Percentiles rank a stretch among this genome's conserved stretches.
phyloP scores from a whole-genome alignment of 441 rosid species.

The Isatis lusitanica region DNA sequence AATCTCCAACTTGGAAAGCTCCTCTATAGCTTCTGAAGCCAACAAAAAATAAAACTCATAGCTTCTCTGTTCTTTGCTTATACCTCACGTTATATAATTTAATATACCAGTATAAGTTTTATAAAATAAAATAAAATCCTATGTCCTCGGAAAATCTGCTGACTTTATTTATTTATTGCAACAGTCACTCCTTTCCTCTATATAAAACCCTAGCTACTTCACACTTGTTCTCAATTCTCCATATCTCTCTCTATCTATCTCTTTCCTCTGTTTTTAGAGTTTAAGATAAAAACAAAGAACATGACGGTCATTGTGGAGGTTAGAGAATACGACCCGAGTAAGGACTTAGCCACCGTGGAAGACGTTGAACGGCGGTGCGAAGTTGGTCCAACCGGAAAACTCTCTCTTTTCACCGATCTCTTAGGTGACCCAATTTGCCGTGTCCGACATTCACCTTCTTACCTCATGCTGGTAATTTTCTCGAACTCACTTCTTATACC shows the following conservation, averaged over 20 bases:
- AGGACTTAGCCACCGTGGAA: slow-evolving; percentile 60
- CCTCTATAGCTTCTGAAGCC: not conserved
- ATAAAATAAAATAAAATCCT: slow-evolving; percentile 9
- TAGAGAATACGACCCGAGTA: slow-evolving; percentile 66
- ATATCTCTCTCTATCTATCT: slow-evolving; percentile 36
- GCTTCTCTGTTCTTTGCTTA: slow-evolving; percentile 26
- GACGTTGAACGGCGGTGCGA: slow-evolving; percentile 82
- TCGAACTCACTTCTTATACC: not conserved
- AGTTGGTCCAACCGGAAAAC: slow-evolving; percentile 86
- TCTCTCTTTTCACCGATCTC: slow-evolving; percentile 92
- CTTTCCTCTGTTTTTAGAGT: not conserved
- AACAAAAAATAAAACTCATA: slow-evolving; percentile 12
- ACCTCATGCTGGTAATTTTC: slow-evolving; percentile 81
- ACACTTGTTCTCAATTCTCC: slow-evolving; percentile 41
- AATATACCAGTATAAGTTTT: not conserved
- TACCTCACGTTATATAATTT: slow-evolving; percentile 25
- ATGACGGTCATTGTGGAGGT: slow-evolving; percentile 43
- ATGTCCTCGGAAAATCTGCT: slow-evolving; percentile 30
- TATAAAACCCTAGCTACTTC: slow-evolving; percentile 27
- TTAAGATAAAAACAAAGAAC: slow-evolving; percentile 6
- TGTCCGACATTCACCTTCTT: slow-evolving; percentile 95
- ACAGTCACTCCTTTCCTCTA: slow-evolving; percentile 26
- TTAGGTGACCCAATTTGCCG: slow-evolving; percentile 95
- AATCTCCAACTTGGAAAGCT: not conserved
- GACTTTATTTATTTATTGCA: not conserved